Evolutionary conservation across 2,329 filamentous ascomycete genomes (phyloP).

Genomic region (Escovopsis sp.): DNA sequence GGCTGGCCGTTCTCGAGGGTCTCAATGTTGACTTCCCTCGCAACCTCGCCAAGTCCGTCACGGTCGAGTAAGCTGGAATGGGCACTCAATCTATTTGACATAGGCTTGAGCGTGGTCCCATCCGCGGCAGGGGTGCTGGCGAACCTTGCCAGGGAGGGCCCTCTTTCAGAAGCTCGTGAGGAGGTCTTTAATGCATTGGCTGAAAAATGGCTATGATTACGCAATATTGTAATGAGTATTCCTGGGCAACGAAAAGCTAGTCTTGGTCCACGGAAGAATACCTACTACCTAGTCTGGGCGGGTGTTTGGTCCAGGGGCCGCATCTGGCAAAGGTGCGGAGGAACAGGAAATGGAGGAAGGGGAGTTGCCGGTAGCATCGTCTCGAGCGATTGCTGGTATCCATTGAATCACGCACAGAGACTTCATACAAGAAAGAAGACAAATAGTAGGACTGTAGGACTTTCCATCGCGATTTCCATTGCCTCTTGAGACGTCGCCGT

Average conservation of each 20-base stretch:
- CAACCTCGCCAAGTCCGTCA: constrained; percentile 97
- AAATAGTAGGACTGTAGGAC: no score
- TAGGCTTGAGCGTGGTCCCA: neutral
- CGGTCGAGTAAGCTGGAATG: constrained; percentile 61
- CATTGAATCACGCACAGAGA: no score
- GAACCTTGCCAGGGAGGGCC: constrained; percentile 2
- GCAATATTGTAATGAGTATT: constrained; percentile 4
- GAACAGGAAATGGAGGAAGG: no score
- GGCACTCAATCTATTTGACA: constrained; percentile 1
- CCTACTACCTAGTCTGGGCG: no score
- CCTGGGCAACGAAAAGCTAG: neutral
- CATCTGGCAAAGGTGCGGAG: no score
- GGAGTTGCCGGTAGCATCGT: no score
- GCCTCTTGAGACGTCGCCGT: no score
- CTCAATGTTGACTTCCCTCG: constrained; percentile 97
- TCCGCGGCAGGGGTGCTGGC: neutral
- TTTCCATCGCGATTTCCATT: no score
- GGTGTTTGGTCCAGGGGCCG: no score
- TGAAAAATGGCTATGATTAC: constrained; percentile 2
- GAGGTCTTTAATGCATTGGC: constrained; percentile 5
- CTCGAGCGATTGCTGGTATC: no score
- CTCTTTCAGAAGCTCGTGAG: constrained; percentile 10
- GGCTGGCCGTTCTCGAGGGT: constrained; percentile 90
- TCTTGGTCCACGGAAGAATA: neutral
- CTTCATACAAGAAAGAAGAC: no score